These are phyloP conservation scores for Corymbia citriodora DNA, from an alignment of 441 rosid genomes.

Conservation along the genomic window DNA sequence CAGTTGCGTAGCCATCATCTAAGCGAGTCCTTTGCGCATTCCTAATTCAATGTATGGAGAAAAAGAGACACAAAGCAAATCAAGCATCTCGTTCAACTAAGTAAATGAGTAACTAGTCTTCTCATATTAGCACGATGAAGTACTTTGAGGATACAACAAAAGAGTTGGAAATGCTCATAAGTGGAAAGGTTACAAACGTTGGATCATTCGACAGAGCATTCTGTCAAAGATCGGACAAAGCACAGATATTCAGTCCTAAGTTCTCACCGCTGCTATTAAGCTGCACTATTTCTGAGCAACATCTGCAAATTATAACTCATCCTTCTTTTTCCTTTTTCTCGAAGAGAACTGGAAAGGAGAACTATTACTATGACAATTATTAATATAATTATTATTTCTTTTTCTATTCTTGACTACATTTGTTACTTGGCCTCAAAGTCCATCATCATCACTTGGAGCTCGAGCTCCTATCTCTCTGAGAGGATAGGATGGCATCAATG, in stretches of 20 bases:
- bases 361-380: not conserved
- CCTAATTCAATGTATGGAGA: not conserved
- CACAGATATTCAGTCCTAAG: not conserved
- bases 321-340: not conserved
- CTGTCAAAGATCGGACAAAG: not conserved
- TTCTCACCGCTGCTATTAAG: not conserved
- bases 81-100: not conserved
- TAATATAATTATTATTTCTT: not conserved
- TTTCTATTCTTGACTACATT: not conserved
- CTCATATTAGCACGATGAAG: not conserved
- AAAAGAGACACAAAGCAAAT: not conserved
- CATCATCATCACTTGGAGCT: constrained; percentile 16
- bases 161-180: not conserved
- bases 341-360: constrained; percentile 1
- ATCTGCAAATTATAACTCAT: not conserved
- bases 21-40: not conserved
- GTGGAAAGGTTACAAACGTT: not conserved
- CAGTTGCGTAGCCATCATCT: not conserved
- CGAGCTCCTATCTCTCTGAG: constrained; percentile 49
- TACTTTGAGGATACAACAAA: not conserved
- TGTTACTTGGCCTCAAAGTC: not conserved
- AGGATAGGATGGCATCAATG: constrained; percentile 82
- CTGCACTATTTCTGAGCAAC: not conserved
- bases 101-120: not conserved
- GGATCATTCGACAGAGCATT: not conserved